Conservation (phyloP, 1,139 yeast genomes). For the Wickerhamomyces sp. region DNA sequence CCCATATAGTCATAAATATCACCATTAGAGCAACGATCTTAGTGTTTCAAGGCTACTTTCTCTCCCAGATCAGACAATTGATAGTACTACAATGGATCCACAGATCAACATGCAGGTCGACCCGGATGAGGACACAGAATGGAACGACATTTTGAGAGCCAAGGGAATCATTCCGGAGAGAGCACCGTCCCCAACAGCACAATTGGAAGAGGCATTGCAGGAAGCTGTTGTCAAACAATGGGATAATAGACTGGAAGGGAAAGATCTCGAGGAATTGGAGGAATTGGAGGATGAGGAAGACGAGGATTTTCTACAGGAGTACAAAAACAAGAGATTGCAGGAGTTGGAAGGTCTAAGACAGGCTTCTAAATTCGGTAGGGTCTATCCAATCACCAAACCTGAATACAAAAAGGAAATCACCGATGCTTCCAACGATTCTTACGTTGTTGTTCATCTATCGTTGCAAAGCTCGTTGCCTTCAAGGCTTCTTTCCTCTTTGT, state of each 20-base stretch:
- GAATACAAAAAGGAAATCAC: constrained; percentile 88
- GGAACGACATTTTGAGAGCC: constrained; percentile 91
- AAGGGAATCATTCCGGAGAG: constrained; percentile 92
- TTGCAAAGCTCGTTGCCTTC: constrained; percentile 69
- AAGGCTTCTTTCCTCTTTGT: constrained; percentile 55
- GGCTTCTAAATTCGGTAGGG: constrained; percentile 68
- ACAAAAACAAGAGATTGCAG: constrained; percentile 69
- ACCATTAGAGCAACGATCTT: too few relatives aligned
- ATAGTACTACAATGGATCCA: constrained; percentile 7
- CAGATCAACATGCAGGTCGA: constrained; percentile 66
- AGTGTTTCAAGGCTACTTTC: neutral
- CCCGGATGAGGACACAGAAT: constrained; percentile 94
- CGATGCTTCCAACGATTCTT: constrained; percentile 55
- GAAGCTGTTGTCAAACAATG: constrained; percentile 74
- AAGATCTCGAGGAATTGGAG: constrained; percentile 73
- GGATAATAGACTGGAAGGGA: constrained; percentile 52
- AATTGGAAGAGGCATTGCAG: constrained; percentile 81
- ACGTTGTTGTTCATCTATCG: constrained; percentile 76
- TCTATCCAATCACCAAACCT: constrained; percentile 73
- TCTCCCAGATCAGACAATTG: neutral
- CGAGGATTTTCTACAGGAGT: constrained; percentile 69
- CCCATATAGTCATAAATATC: neutral
- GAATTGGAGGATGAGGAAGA: constrained; percentile 76
- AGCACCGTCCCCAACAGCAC: constrained; percentile 84
- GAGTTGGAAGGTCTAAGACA: constrained; percentile 61